Conservation (phyloP, 371 early-diverging fungal species). For the Rhizopus stolonifer region DNA sequence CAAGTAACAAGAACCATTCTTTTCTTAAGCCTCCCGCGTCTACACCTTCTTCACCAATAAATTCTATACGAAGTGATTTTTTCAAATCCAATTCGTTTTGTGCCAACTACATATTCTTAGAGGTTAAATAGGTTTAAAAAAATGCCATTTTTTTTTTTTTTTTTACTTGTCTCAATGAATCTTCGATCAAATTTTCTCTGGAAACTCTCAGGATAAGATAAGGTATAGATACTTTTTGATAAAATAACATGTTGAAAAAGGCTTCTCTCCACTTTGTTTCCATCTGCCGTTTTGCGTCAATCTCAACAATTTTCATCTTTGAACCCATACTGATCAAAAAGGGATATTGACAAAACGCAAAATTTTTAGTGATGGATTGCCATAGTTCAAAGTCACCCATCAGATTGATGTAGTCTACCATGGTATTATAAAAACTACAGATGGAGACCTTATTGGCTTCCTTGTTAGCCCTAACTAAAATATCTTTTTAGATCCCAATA, state of each 20-base stretch:
- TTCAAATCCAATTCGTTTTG: conserved; percentile 77
- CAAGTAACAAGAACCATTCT: conserved; percentile 92
- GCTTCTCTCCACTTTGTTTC: conserved; percentile 73
- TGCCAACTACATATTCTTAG: conserved; percentile 47
- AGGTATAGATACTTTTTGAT: conserved; percentile 78
- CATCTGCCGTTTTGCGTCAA: conserved; percentile 89
- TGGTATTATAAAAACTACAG: conserved; percentile 82
- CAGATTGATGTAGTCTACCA: conserved; percentile 80
- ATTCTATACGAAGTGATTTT: conserved; percentile 81
- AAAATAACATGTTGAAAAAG: conserved; percentile 85
- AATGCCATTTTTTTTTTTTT: neutral
- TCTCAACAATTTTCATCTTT: conserved; percentile 85
- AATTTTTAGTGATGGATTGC: conserved; percentile 77
- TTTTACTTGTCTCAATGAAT: conserved; percentile 69
- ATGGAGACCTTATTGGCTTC: conserved; percentile 60
- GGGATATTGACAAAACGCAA: conserved; percentile 89
- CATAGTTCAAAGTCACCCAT: conserved; percentile 81
- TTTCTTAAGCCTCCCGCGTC: conserved; percentile 97
- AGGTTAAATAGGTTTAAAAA: neutral
- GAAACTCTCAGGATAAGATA: conserved; percentile 80
- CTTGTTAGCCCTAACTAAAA: conserved; percentile 67
- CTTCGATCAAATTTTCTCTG: conserved; percentile 82
- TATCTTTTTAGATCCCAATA: too few relatives aligned
- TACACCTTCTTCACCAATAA: conserved; percentile 86
- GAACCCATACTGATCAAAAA: conserved; percentile 83